A percentile compares a stretch with the other conserved stretches of the same genome.
phyloP scores from a whole-genome alignment of 345 rosid genomes.

The Bruguiera gymnorhiza region DNA sequence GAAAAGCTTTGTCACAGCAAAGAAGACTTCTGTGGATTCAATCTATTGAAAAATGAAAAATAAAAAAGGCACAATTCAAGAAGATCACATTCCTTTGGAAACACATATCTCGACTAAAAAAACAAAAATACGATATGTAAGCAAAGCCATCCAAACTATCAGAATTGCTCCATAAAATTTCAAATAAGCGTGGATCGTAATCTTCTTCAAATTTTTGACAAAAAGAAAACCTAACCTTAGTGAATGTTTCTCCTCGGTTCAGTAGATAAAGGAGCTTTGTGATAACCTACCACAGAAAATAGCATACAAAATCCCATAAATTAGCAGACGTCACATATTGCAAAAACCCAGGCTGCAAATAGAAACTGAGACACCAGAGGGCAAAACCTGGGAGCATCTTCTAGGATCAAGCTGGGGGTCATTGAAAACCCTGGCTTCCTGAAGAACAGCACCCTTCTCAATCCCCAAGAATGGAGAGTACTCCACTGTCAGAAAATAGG shows the following conservation, averaged over 20 bases:
- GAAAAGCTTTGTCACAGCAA: conserved; percentile 92
- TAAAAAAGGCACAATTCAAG: conserved; percentile 11
- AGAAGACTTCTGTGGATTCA: conserved; percentile 96
- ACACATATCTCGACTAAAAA: too few relatives aligned
- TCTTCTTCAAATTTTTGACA: background rate
- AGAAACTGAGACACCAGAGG: conserved; percentile 1
- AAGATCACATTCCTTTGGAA: background rate
- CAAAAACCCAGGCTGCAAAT: background rate
- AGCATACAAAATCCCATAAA: conserved; percentile 13
- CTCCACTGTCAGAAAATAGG: conserved; percentile 50
- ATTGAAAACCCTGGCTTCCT: conserved; percentile 95
- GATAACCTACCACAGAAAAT: conserved; percentile 56
- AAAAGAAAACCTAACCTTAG: conserved; percentile 52
- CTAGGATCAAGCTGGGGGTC: conserved; percentile 97
- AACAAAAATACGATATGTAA: too few relatives aligned
- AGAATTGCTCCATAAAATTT: background rate
- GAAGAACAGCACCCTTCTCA: conserved; percentile 98
- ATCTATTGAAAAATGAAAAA: conserved; percentile 36
- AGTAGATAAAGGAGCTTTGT: conserved; percentile 90
- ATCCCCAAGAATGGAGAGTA: conserved; percentile 93
- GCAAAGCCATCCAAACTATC: background rate
- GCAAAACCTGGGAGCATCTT: conserved; percentile 89
- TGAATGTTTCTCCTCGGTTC: conserved; percentile 93
- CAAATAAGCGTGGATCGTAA: background rate
- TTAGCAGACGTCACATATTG: background rate